These are phyloP conservation scores for Metschnikowia chrysomelidarum DNA, from an alignment of 805 yeast species.

Conservation along the genomic window DNA sequence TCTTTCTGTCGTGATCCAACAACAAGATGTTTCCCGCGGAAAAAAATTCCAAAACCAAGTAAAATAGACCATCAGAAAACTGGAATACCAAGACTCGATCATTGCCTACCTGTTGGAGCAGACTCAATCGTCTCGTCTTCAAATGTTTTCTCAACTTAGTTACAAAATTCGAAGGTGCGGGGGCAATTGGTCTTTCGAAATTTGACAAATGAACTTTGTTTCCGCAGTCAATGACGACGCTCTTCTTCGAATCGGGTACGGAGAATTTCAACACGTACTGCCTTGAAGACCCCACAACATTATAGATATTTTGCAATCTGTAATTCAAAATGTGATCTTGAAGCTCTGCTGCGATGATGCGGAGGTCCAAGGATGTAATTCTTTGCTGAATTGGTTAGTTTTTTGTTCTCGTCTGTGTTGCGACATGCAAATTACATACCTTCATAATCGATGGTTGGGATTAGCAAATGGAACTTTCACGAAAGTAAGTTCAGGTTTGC, in stretches of 20 bases:
- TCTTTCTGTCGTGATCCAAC: slow-evolving; percentile 64
- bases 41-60: slow-evolving; percentile 85
- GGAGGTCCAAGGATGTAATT: slow-evolving; percentile 79
- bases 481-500: background rate
- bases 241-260: slow-evolving; percentile 76
- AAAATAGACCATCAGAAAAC: slow-evolving; percentile 77
- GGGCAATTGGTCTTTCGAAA: slow-evolving; percentile 77
- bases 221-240: slow-evolving; percentile 81
- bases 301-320: slow-evolving; percentile 82
- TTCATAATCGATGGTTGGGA: slow-evolving; percentile 2
- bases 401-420: no score
- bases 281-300: slow-evolving; percentile 65
- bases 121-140: slow-evolving; percentile 73
- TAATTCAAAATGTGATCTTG: slow-evolving; percentile 54
- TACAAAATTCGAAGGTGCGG: slow-evolving; percentile 81
- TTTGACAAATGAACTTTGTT: slow-evolving; percentile 75
- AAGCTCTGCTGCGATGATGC: slow-evolving; percentile 67
- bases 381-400: slow-evolving; percentile 60
- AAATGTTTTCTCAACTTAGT: slow-evolving; percentile 83
- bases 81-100: slow-evolving; percentile 83
- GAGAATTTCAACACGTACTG: slow-evolving; percentile 80
- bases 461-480: background rate
- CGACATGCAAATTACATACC: slow-evolving; percentile 6
- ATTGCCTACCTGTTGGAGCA: slow-evolving; percentile 67
- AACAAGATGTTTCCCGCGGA: slow-evolving; percentile 91